A percentile compares a stretch with the other conserved stretches of the same genome.
Conservation (phyloP, 2,329 filamentous ascomycete genomes). For the Plenodomus lindquistii region DNA sequence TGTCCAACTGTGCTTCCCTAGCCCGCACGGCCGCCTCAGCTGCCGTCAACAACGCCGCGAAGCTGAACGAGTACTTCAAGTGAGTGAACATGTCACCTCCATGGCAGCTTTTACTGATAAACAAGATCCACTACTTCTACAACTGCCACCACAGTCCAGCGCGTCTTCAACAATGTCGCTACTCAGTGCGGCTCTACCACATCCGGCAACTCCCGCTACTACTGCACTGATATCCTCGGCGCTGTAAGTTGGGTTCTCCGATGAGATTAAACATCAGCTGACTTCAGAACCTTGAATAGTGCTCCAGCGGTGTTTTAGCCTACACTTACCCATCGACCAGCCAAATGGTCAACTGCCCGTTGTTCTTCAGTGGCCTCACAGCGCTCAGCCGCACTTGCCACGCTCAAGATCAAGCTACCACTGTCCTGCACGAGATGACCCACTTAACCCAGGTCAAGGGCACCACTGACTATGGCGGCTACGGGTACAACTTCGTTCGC, state of each 20-base stretch:
- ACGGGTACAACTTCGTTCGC: conserved; percentile 57
- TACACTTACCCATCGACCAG: conserved; percentile 60
- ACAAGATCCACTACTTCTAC: conserved; percentile 42
- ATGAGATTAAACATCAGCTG: background rate
- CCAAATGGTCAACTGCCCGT: conserved; percentile 63
- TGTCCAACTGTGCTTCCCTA: conserved; percentile 57
- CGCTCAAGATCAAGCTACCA: conserved; percentile 65
- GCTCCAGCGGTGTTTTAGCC: conserved; percentile 56
- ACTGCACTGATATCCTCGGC: conserved; percentile 60
- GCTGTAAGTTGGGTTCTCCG: conserved; percentile 25
- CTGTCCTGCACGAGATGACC: conserved; percentile 66
- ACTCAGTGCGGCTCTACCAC: conserved; percentile 58
- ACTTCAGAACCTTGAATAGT: conserved; percentile 28
- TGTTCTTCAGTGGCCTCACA: conserved; percentile 59
- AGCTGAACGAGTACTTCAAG: conserved; percentile 55
- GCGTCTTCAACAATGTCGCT: conserved; percentile 57
- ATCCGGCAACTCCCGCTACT: conserved; percentile 55
- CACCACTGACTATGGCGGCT: conserved; percentile 59
- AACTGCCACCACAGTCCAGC: conserved; percentile 55
- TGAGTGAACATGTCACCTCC: background rate
- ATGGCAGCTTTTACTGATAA: background rate
- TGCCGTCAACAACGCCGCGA: conserved; percentile 53
- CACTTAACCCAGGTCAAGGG: conserved; percentile 61
- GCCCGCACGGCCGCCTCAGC: conserved; percentile 57
- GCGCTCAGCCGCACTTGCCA: conserved; percentile 59